phyloP scores from a whole-genome alignment of 805 yeast genomes.

The Myxozyma neotropica region DNA sequence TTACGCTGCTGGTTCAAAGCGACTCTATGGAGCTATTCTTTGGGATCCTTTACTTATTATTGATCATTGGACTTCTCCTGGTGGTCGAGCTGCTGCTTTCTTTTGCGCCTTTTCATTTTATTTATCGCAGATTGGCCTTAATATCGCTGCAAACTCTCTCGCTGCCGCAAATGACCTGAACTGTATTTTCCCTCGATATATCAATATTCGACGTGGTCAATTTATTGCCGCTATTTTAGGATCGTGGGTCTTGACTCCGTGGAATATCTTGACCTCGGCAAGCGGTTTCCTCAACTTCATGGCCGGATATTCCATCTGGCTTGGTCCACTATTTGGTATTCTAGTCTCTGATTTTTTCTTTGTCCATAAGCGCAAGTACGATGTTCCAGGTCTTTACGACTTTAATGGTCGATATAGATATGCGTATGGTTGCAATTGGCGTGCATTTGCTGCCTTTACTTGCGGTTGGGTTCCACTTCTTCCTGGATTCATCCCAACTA shows the following conservation, averaged over 20 bases:
- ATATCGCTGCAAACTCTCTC: conserved; percentile 47
- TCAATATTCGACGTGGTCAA: conserved; percentile 53
- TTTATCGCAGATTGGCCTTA: conserved; percentile 43
- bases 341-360: conserved; percentile 47
- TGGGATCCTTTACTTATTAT: conserved; percentile 34
- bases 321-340: conserved; percentile 48
- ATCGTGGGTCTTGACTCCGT: conserved; percentile 46
- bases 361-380: conserved; percentile 47
- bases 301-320: conserved; percentile 46
- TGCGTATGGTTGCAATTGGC: conserved; percentile 50
- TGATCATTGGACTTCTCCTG: conserved; percentile 47
- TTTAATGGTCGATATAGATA: conserved; percentile 49
- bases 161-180: conserved; percentile 46
- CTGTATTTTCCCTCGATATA: conserved; percentile 50
- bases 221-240: conserved; percentile 44
- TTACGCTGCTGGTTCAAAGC: conserved; percentile 30
- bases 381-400: conserved; percentile 49
- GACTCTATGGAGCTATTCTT: conserved; percentile 24
- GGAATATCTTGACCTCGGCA: conserved; percentile 47
- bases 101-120: conserved; percentile 46
- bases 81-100: conserved; percentile 50
- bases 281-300: conserved; percentile 45
- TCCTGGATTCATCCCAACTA: conserved; percentile 36
- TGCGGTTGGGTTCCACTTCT: conserved; percentile 38
- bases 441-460: conserved; percentile 47